phyloP scores from a whole-genome alignment of 306 rosid species.

The Cicer judaicum region DNA sequence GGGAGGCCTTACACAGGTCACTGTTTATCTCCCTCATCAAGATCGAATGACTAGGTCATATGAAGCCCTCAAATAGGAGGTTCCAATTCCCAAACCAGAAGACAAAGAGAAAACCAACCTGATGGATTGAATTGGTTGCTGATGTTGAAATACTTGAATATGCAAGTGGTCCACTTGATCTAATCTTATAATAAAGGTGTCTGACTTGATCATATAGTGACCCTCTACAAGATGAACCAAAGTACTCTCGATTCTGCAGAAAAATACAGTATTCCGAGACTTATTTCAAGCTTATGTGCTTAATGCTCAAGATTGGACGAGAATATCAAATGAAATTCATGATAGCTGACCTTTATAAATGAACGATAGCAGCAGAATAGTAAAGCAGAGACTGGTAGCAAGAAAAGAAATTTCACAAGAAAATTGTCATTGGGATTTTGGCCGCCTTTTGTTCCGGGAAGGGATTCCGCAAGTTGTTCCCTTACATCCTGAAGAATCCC shows the following conservation, averaged over 20 bases:
- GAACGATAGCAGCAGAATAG: constrained; percentile 66
- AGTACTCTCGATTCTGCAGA: constrained; percentile 65
- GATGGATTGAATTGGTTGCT: constrained; percentile 57
- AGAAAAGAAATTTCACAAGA: constrained; percentile 76
- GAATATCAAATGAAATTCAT: constrained; percentile 38
- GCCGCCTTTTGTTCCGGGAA: constrained; percentile 93
- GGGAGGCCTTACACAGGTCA: constrained; percentile 13
- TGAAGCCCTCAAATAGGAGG: constrained; percentile 28
- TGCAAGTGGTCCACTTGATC: constrained; percentile 65
- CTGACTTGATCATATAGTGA: constrained; percentile 69
- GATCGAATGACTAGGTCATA: constrained; percentile 36
- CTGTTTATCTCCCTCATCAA: constrained; percentile 21
- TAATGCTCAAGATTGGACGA: constrained; percentile 22
- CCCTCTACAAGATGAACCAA: constrained; percentile 65
- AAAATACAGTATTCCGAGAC: constrained; percentile 42
- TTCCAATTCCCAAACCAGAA: constrained; percentile 29
- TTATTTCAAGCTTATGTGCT: constrained; percentile 13
- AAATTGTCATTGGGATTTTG: constrained; percentile 77
- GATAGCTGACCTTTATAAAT: constrained; percentile 65
- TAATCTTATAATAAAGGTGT: constrained; percentile 75
- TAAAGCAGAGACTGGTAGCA: constrained; percentile 74
- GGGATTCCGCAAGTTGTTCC: constrained; percentile 76
- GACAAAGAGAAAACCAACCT: constrained; percentile 54
- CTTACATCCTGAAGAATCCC: constrained; percentile 74
- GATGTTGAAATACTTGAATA: constrained; percentile 67